Conservation (phyloP, 202 grass and related monocot species). For the Cymbopogon flexuosus region DNA sequence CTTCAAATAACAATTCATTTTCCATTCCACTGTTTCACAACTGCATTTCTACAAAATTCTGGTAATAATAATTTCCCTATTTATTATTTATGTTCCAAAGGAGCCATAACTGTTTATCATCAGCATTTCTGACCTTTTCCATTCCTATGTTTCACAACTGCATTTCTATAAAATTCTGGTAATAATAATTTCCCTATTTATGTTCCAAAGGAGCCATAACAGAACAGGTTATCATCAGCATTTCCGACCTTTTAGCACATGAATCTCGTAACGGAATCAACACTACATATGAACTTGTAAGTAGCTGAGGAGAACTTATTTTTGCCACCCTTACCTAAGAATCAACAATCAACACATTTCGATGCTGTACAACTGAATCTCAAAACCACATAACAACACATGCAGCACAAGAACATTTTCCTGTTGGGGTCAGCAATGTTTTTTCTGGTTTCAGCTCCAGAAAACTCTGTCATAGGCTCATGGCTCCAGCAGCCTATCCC, state of each 20-base stretch:
- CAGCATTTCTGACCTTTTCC: too few relatives aligned
- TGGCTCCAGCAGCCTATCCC: conserved; percentile 18
- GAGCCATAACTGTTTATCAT: too few relatives aligned
- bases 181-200: background rate
- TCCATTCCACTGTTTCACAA: too few relatives aligned
- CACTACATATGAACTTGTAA: background rate
- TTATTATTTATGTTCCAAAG: too few relatives aligned
- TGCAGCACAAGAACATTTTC: background rate
- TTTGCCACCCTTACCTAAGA: background rate
- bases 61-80: too few relatives aligned
- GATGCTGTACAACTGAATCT: background rate
- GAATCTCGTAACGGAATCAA: background rate
- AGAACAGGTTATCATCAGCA: background rate
- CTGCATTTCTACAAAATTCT: too few relatives aligned
- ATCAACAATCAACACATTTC: background rate
- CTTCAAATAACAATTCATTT: too few relatives aligned
- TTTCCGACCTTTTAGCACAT: background rate
- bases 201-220: background rate
- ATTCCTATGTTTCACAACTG: too few relatives aligned
- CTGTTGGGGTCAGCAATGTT: background rate
- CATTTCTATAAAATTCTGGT: background rate
- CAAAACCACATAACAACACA: background rate
- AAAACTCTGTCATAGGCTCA: conserved; percentile 4
- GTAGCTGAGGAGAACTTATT: background rate
- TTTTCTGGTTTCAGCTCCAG: background rate